Evolutionary conservation across 352 stramenopile genomes (phyloP).

Genomic region (Globisporangium canariense): DNA sequence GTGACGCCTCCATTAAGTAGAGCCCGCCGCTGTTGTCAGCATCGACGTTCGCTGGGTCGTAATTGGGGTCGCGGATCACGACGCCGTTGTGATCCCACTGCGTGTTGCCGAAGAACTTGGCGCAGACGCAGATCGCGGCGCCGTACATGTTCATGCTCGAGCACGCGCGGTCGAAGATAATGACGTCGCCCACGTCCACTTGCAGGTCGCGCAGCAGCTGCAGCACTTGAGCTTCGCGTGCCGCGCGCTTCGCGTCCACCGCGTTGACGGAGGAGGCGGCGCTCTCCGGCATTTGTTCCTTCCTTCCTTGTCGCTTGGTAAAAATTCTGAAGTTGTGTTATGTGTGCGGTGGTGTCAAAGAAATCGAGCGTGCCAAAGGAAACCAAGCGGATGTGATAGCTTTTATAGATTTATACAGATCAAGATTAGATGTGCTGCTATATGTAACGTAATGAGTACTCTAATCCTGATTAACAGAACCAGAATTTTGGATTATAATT

Average conservation of each 20-base stretch:
- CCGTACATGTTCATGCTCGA: slow-evolving; percentile 74
- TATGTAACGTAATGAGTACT: too few relatives aligned
- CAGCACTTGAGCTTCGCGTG: slow-evolving; percentile 25
- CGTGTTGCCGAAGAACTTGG: slow-evolving; percentile 80
- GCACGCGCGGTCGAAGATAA: slow-evolving; percentile 83
- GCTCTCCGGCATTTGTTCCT: background rate
- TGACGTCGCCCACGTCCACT: slow-evolving; percentile 73
- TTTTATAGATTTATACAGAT: too few relatives aligned
- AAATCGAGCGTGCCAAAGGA: too few relatives aligned
- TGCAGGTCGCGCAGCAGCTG: slow-evolving; percentile 49
- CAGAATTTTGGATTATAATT: too few relatives aligned
- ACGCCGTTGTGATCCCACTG: slow-evolving; percentile 88
- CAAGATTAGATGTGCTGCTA: too few relatives aligned
- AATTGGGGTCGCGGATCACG: slow-evolving; percentile 46
- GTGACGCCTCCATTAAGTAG: slow-evolving; percentile 67
- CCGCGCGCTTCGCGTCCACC: background rate
- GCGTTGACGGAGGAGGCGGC: too few relatives aligned
- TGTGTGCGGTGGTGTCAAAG: too few relatives aligned
- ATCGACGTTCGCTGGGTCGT: slow-evolving; percentile 8
- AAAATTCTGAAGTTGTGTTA: background rate
- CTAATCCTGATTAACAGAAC: too few relatives aligned
- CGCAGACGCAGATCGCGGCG: slow-evolving; percentile 66
- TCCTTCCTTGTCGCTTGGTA: background rate
- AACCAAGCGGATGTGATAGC: too few relatives aligned
- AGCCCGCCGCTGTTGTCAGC: slow-evolving; percentile 32